These are phyloP conservation scores for Jacaranda copaia DNA, from an alignment of 257 asterid genomes.

Conservation along the genomic window DNA sequence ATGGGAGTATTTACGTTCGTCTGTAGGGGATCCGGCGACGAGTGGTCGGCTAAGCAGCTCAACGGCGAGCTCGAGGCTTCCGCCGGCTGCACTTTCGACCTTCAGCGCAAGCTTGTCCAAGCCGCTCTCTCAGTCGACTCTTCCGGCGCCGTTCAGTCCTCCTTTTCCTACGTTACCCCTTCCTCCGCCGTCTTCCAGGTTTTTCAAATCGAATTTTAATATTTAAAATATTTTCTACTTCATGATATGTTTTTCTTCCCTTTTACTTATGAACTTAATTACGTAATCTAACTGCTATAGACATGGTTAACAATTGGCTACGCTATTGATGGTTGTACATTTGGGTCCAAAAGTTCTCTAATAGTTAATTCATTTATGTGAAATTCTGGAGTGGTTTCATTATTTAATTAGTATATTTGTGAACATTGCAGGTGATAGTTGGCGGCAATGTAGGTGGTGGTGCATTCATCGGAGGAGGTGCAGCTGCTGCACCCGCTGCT, in stretches of 20 bases:
- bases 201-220: background rate
- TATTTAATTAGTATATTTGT: background rate
- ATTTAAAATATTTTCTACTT: background rate
- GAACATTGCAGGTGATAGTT: slow-evolving; percentile 56
- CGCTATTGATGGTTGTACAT: background rate
- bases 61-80: slow-evolving; percentile 68
- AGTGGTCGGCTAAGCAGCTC: slow-evolving; percentile 68
- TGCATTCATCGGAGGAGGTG: slow-evolving; percentile 54
- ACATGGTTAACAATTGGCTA: background rate
- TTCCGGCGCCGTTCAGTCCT: slow-evolving; percentile 64
- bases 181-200: slow-evolving; percentile 77
- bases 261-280: background rate
- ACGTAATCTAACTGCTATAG: background rate
- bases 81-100: slow-evolving; percentile 50
- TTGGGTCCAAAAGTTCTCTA: background rate
- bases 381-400: background rate
- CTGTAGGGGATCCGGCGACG: slow-evolving; percentile 49
- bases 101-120: slow-evolving; percentile 74
- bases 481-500: slow-evolving; percentile 56
- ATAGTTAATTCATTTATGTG: background rate
- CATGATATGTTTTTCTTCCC: too few relatives aligned
- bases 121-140: slow-evolving; percentile 57
- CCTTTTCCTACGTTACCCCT: slow-evolving; percentile 63
- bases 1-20: slow-evolving; percentile 83
- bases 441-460: slow-evolving; percentile 68